Evolutionary conservation across 1,284 basidiomycete species (phyloP).

Genomic region (Pisolithus thermaeus): DNA sequence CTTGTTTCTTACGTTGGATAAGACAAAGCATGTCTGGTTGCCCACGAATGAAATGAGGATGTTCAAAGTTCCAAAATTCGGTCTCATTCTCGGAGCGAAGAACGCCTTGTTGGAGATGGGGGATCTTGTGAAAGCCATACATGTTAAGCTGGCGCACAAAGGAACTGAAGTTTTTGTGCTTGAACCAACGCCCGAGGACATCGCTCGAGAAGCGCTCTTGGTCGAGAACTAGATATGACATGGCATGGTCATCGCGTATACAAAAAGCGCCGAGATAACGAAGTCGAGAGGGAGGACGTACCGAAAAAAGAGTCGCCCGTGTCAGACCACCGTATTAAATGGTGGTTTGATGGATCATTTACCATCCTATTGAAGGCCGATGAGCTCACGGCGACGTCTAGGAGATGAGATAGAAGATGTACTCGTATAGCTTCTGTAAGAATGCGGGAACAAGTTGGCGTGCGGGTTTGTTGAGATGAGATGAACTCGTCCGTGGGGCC

Average conservation of each 20-base stretch:
- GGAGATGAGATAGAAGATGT: slow-evolving; percentile 23
- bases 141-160: slow-evolving; percentile 97
- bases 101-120: slow-evolving; percentile 93
- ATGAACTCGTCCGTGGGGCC: slow-evolving; percentile 34
- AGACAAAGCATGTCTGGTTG: slow-evolving; percentile 88
- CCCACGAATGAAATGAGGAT: slow-evolving; percentile 84
- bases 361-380: slow-evolving; percentile 66
- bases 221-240: slow-evolving; percentile 66
- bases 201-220: slow-evolving; percentile 91
- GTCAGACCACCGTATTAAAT: slow-evolving; percentile 87
- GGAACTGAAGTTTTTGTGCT: slow-evolving; percentile 90
- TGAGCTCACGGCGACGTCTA: not conserved
- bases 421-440: slow-evolving; percentile 91
- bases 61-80: slow-evolving; percentile 93
- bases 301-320: slow-evolving; percentile 89
- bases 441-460: slow-evolving; percentile 76
- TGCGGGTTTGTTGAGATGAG: slow-evolving; percentile 46
- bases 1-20: slow-evolving; percentile 76
- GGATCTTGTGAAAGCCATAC: slow-evolving; percentile 96
- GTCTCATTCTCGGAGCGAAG: slow-evolving; percentile 76
- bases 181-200: slow-evolving; percentile 91
- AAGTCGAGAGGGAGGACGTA: slow-evolving; percentile 32
- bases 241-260: not conserved
- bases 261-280: slow-evolving; percentile 2
- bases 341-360: slow-evolving; percentile 75